Percentiles rank a stretch among this genome's conserved stretches.
Evolutionary conservation across 345 rosid genomes (phyloP).

Genomic region (Schrenkiella parvula): DNA sequence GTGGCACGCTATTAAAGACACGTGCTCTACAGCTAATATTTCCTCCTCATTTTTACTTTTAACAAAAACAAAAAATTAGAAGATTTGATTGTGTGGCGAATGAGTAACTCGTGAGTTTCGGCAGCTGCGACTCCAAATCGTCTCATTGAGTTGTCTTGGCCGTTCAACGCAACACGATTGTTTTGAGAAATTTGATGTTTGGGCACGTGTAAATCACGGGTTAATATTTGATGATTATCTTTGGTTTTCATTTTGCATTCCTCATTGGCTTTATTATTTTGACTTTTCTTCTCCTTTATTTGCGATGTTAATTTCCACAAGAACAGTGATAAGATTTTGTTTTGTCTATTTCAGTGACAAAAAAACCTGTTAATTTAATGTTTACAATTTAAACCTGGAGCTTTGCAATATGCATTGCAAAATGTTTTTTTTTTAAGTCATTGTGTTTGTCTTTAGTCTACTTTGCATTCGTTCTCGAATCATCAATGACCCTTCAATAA

Average conservation of each 20-base stretch:
- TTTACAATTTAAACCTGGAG: too few species aligned
- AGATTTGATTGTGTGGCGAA: neutral
- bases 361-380: too few species aligned
- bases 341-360: too few species aligned
- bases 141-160: neutral
- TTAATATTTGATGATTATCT: neutral
- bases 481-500: too few species aligned
- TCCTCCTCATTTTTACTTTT: neutral
- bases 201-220: neutral
- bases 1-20: neutral
- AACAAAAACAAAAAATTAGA: neutral
- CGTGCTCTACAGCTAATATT: neutral
- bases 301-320: neutral
- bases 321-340: neutral
- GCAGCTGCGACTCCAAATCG: neutral
- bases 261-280: neutral
- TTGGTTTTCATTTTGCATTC: neutral
- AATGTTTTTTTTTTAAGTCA: too few species aligned
- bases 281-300: neutral
- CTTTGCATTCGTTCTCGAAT: too few species aligned
- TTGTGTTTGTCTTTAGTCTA: too few species aligned
- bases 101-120: neutral
- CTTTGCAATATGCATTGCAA: too few species aligned
- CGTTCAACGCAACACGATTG: neutral
- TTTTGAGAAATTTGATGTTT: neutral